These are phyloP conservation scores for Fusarium sp. DNA, from an alignment of 2,329 filamentous ascomycete species.

Conservation along the genomic window DNA sequence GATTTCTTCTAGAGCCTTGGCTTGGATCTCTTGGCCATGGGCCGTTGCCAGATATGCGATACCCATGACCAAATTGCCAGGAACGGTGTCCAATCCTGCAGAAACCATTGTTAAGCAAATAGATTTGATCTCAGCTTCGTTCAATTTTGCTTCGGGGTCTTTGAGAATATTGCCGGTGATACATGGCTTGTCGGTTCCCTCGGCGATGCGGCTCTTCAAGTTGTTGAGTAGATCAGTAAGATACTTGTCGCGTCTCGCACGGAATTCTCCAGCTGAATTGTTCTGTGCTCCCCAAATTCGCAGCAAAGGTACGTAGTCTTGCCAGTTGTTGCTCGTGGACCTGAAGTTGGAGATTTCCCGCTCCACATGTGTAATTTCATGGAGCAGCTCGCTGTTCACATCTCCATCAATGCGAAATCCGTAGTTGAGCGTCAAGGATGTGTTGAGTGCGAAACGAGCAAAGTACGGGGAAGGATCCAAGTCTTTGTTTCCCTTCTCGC, in stretches of 20 bases:
- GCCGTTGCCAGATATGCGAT: slow-evolving; percentile 78
- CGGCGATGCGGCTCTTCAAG: slow-evolving; percentile 54
- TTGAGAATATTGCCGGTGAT: slow-evolving; percentile 66
- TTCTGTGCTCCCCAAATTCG: slow-evolving; percentile 72
- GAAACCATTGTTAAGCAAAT: slow-evolving; percentile 87
- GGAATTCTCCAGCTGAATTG: slow-evolving; percentile 71
- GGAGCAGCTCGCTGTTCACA: slow-evolving; percentile 72
- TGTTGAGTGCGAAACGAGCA: slow-evolving; percentile 80
- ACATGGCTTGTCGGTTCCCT: slow-evolving; percentile 56
- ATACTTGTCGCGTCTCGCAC: slow-evolving; percentile 74
- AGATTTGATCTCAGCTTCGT: slow-evolving; percentile 75
- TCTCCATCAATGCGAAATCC: slow-evolving; percentile 79
- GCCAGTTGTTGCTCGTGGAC: slow-evolving; percentile 84
- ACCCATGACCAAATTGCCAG: slow-evolving; percentile 82
- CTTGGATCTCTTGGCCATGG: slow-evolving; percentile 76
- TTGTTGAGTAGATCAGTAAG: slow-evolving; percentile 74
- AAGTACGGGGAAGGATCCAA: slow-evolving; percentile 80
- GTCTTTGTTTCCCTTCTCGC: slow-evolving; percentile 68
- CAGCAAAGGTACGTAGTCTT: slow-evolving; percentile 83
- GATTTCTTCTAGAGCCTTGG: slow-evolving; percentile 76
- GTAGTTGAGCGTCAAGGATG: slow-evolving; percentile 81
- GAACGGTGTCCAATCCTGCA: slow-evolving; percentile 83
- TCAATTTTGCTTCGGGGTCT: slow-evolving; percentile 57
- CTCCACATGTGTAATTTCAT: slow-evolving; percentile 81
- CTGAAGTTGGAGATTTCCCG: slow-evolving; percentile 80